Evolutionary conservation across 2,329 filamentous ascomycete genomes (phyloP), one percentile per base, ranked within the genome.

Genomic region (Dactylellina cionopaga): DNA sequence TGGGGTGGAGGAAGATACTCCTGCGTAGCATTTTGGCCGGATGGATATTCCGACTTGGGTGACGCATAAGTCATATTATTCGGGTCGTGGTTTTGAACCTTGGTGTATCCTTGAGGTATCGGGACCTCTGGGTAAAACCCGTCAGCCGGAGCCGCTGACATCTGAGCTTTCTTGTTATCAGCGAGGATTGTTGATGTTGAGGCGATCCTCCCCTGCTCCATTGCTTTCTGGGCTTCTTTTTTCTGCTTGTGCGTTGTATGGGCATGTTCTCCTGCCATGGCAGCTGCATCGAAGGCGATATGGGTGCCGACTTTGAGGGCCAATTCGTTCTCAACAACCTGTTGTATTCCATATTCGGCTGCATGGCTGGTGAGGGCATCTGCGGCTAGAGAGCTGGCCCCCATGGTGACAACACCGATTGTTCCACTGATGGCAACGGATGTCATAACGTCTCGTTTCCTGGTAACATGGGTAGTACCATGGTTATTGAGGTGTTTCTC

Each of bases 401-500:
- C 81, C 0, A 82, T 76, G 0, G 81, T 82, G 0, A 81, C 76
- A 0, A 80, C 78, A 1, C 78, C 78, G 11, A 82, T 78, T 0
- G 79, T 80, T 0, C 80, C 81, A 15, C 80, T 79, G 3, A 82
- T 75, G 0, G 80, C 80, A 76, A 81, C 79, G 11, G 80, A 81
- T 0, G 79, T 80, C 0, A 83, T 62, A 0, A 83, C 80, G 60
- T 81, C 81, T 1, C 80, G 77, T 58, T 82, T 83, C 47, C 82
- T 79, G 0, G 80, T 81, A 24, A 80, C 77, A 43, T 83, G 80
- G 0, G 78, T 79, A 2, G 77, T 74, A 3, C 80, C 78, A 6
- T 79, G 77, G 2, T 75, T 74, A 31, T 80, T 77, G 0, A 83
- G 78, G 19, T 81, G 80, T 3, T 74, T 76, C 59, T 82, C 80